Evolutionary conservation across 2,329 filamentous ascomycete species (phyloP).

Genomic region (Hypoxylon sp.): DNA sequence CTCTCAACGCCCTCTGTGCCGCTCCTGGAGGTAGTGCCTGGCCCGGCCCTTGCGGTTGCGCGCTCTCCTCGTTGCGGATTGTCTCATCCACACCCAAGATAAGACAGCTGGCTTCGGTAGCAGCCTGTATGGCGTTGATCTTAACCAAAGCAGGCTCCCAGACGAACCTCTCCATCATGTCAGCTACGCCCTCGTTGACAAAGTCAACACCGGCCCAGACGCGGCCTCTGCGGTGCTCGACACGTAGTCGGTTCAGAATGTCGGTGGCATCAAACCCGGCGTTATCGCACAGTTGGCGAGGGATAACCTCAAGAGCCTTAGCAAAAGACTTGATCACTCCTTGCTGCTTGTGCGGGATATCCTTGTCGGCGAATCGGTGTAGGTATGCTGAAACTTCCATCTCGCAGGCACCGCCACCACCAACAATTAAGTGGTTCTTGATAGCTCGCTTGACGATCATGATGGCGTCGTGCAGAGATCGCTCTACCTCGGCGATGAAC

Average conservation of each 20-base stretch:
- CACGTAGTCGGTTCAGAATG: constrained; percentile 93
- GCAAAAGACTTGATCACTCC: constrained; percentile 97
- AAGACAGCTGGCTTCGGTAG: constrained; percentile 92
- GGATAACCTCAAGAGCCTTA: constrained; percentile 95
- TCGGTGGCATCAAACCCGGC: constrained; percentile 98
- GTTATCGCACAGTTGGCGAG: constrained; percentile 97
- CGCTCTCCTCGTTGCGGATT: constrained; percentile 96
- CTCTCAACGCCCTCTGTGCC: constrained; percentile 86
- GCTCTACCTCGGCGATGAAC: constrained; percentile 98
- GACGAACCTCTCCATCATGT: constrained; percentile 95
- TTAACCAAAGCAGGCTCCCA: constrained; percentile 98
- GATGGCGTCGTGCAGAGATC: constrained; percentile 96
- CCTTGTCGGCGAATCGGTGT: constrained; percentile 90
- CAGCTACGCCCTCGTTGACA: constrained; percentile 84
- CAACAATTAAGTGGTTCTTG: constrained; percentile 93
- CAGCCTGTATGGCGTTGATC: constrained; percentile 95
- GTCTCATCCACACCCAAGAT: constrained; percentile 98
- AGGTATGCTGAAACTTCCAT: constrained; percentile 97
- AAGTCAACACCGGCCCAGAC: constrained; percentile 98
- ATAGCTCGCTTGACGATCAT: constrained; percentile 99
- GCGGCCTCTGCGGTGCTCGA: constrained; percentile 93
- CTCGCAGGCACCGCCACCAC: constrained; percentile 91
- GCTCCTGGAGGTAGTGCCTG: constrained; percentile 80
- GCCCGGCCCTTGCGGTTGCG: constrained; percentile 80
- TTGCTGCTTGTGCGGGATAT: constrained; percentile 94